Percentiles rank a stretch among this genome's conserved stretches.
Evolutionary conservation across 192 early-diverging fungal genomes (phyloP).

Genomic region (Backusella circina): DNA sequence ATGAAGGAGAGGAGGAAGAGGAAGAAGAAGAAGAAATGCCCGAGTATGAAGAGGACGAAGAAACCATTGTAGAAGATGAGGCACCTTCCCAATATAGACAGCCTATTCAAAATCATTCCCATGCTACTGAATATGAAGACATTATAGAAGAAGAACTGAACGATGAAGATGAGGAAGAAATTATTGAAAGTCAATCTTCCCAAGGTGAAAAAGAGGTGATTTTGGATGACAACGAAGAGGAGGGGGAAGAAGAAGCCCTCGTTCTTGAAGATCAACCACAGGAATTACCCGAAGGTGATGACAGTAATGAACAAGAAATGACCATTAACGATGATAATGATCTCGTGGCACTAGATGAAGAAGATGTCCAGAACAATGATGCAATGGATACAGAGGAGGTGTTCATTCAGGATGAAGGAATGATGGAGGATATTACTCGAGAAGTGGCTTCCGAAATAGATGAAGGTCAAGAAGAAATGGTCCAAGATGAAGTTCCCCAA

Average conservation of each 20-base stretch:
- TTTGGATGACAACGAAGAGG: neutral
- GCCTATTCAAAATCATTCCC: neutral
- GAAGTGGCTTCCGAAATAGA: too few species aligned
- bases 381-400: too few species aligned
- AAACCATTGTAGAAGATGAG: neutral
- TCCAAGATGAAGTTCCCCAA: neutral
- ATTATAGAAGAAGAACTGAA: neutral
- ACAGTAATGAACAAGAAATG: too few species aligned
- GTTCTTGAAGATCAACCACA: too few species aligned
- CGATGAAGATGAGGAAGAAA: neutral
- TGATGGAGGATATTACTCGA: too few species aligned
- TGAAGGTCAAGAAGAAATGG: neutral
- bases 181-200: neutral
- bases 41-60: neutral
- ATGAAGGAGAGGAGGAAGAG: neutral
- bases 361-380: too few species aligned
- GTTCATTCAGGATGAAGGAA: too few species aligned
- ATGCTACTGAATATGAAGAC: neutral
- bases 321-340: too few species aligned
- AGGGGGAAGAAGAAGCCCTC: too few species aligned
- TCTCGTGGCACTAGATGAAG: too few species aligned
- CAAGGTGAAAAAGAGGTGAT: neutral
- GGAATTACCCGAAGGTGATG: too few species aligned
- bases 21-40: neutral
- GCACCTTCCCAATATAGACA: neutral